Base-by-base conservation (phyloP, 2,329 filamentous ascomycete species). In the Aspergillus nomiae region DNA sequence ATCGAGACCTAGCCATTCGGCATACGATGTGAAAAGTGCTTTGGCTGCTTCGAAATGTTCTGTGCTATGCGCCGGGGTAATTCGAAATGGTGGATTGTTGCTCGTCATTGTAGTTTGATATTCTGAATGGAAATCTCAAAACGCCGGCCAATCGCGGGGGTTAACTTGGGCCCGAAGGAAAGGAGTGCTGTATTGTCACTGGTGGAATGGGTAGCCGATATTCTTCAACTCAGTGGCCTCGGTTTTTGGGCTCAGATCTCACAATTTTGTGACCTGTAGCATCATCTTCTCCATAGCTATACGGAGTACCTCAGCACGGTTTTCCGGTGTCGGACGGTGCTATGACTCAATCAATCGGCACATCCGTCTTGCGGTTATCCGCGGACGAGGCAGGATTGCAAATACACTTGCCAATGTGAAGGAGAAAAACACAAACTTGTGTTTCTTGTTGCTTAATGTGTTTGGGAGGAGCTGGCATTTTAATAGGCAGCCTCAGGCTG, bases 1-100 rank as follows among this genome's bases (percentile, higher is more conserved):
- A 66, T 86, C 85, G 58, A 88, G 78, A 24, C 77, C 77, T 1
- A 88, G 76, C 2, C 80, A 79, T 57, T 70, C 56, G 3, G 77
- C 76, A 63, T 84, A 84, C 9, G 75, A 71, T 16, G 70, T 75
- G 67, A 84, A 81, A 36, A 84, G 72, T 68, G 77, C 60, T 59
- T 76, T 67, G 72, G 85, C 77, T 21, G 73, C 74, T 26, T 70
- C 58, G 28, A 81, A 69, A 62, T 87, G 84, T 46, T 73, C 59
- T 26, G 78, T 72, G 26, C 80, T 81, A 28, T 68, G 65, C 7
- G 82, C 83, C 12, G 71, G 69, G 28, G 64, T 64, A 59, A 83
- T 79, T 16, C 60, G 69, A 64, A 71, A 67, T 30, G 45, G 26
- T 24, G 32, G 10, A n/a, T 53, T 43, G 46, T 38, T 54, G 41